Base-by-base conservation (phyloP, 1,139 yeast genomes). In the Waltiozyma sp. region DNA sequence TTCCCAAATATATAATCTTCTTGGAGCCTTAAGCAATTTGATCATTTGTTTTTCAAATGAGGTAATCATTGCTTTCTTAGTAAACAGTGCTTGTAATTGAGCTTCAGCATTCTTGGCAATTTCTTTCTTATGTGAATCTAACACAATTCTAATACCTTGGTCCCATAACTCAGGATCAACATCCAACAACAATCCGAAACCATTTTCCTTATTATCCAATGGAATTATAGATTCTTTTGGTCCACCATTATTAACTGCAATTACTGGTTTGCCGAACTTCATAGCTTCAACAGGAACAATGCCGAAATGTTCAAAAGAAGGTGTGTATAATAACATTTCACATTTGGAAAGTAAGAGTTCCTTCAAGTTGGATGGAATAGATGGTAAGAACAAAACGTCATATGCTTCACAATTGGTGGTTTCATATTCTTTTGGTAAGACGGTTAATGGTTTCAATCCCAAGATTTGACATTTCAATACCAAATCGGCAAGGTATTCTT, bases 211-310 rank as follows among this genome's bases (percentile, higher is more conserved):
- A 1, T 64, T 63, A 38, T 63, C 65, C 44, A 65, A 65, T 35
- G 75, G 61, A 1, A 71, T 70, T 11, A 91, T 70, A 0, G 96
- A 83, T 58, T 91, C 99, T 28, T 81, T 63, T 0, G 98, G 98
- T 0, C 99, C 99, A 15, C 98, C 99, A 39, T 78, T 79, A 56
- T 85, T 77, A 2, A 83, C 80, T 0, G 96, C 96, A 44, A 93
- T 65, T 0, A 88, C 96, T 0, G 95, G 89, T 1, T 84, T 81
- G 26, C 83, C 80, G 48, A 75, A 70, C 40, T 82, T 70, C 96
- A 91, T 89, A 18, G 96, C 88, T 58, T 91, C 98, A 14, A 91
- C 72, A 1, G 99, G 99, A 4, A 93, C 99, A 49, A 91, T 93
- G 14, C 99, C 99, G 59, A 91, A 91, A 63, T 91, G 99, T 60